Evolutionary conservation across 2,329 filamentous ascomycete genomes (phyloP).

Genomic region (Acarospora socialis): DNA sequence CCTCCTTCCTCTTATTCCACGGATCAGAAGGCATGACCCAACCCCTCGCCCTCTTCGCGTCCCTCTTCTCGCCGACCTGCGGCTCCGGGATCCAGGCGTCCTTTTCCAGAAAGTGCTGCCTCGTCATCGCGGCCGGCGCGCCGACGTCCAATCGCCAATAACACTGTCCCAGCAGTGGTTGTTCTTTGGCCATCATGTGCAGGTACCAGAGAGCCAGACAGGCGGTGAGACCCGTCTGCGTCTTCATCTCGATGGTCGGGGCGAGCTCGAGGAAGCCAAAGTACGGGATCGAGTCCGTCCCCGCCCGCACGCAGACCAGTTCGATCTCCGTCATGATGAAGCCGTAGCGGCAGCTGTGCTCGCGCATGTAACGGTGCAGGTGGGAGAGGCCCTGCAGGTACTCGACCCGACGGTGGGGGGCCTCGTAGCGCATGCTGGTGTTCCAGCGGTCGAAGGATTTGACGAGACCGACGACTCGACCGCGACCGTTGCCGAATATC

Average conservation of each 20-base stretch:
- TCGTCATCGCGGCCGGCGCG: constrained; percentile 40
- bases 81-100: constrained; percentile 50
- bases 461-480: constrained; percentile 69
- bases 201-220: constrained; percentile 49
- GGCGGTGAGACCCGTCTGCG: constrained; percentile 34
- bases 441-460: constrained; percentile 92
- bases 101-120: constrained; percentile 39
- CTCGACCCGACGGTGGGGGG: constrained; percentile 70
- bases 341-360: constrained; percentile 83
- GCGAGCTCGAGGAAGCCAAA: constrained; percentile 80
- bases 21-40: constrained; percentile 50
- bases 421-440: constrained; percentile 79
- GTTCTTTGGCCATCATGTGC: constrained; percentile 50
- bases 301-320: constrained; percentile 75
- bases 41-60: constrained; percentile 44
- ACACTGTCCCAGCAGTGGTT: constrained; percentile 41
- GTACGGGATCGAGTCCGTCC: constrained; percentile 54
- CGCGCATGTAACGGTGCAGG: constrained; percentile 82
- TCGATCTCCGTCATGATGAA: constrained; percentile 97
- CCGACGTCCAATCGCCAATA: constrained; percentile 48
- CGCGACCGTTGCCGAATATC: constrained; percentile 34
- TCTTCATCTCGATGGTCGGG: constrained; percentile 39
- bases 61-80: constrained; percentile 44
- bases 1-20: constrained; percentile 42
- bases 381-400: constrained; percentile 79